These are phyloP conservation scores for Parietichytrium sp. DNA, from an alignment of 108 stramenopile genomes.

Conservation along the genomic window DNA sequence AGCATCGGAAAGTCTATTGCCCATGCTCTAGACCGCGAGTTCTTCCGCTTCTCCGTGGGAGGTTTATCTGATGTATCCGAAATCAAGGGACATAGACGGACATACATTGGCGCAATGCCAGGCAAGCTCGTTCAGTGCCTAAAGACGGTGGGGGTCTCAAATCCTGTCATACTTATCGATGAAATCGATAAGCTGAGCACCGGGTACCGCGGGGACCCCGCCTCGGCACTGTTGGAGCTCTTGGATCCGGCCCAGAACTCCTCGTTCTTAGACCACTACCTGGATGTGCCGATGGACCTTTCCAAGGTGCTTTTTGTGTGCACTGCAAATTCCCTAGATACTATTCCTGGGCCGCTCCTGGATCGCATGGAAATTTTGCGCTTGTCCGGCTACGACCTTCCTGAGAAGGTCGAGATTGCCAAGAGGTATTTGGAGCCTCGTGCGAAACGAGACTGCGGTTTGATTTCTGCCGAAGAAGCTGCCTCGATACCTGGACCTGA, in stretches of 20 bases:
- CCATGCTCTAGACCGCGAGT: constrained; percentile 80
- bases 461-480: constrained; percentile 70
- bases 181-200: constrained; percentile 94
- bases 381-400: constrained; percentile 91
- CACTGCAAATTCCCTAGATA: constrained; percentile 88
- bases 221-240: constrained; percentile 85
- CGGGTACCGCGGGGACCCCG: constrained; percentile 85
- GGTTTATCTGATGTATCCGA: constrained; percentile 87
- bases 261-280: constrained; percentile 87
- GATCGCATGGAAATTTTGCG: constrained; percentile 98
- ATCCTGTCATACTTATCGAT: constrained; percentile 93
- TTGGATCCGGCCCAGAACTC: constrained; percentile 87
- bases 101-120: constrained; percentile 96
- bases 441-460: constrained; percentile 79
- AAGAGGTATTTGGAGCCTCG: constrained; percentile 91
- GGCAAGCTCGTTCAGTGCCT: constrained; percentile 94
- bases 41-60: constrained; percentile 94
- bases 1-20: constrained; percentile 88
- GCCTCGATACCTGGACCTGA: too few relatives aligned
- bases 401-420: constrained; percentile 93
- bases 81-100: constrained; percentile 96
- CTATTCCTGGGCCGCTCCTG: constrained; percentile 88
- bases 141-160: constrained; percentile 75
- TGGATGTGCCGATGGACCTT: constrained; percentile 96
- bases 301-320: constrained; percentile 94